Evolutionary conservation across 176 grass and related monocot genomes (phyloP), one percentile per base, ranked within the genome.

Genomic region (Triticum monococcum): DNA sequence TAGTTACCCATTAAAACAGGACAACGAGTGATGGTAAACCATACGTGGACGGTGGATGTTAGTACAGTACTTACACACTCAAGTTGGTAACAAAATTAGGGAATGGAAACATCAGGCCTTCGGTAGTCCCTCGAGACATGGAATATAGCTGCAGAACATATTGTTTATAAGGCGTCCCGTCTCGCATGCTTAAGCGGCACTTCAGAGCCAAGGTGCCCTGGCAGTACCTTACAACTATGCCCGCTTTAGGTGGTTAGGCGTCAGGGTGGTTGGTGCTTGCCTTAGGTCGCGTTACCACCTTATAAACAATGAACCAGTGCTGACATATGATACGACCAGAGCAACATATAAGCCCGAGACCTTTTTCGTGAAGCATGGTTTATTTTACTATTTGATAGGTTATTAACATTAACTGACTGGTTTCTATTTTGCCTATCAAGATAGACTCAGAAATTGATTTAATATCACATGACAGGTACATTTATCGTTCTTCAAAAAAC

Each of bases 31-130:
- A 25, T 56, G 17, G 22, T 35, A 68, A 68, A n/a, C 79, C 28
- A 81, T 35, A 81, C n/a, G 79, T n/a, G 2, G 20, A 46, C 32
- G 40, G 79, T 32, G 9, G 17, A 64, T 43, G 18, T 26, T 60
- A 43, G 14, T 71, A 9, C 17, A 35, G 30, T 35, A 52, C 69
- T 68, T 70, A 36, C 80, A 52, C 17, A 68, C 20, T n/a, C 10
- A n/a, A 81, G 59, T 52, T n/a, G 6, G 28, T 54, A n/a, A 16
- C 8, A 5, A 33, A 28, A 68, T 68, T 50, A 68, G 43, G 64
- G 45, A 81, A 68, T 31, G 45, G 25, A 81, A 81, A 48, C 79
- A 81, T 52, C 64, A 23, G 79, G 79, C 25, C 68, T 81, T 69
- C 16, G 41, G 80, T 69, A 67, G 64, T 69, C 64, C 46, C 64